Evolutionary conservation across 2,329 filamentous ascomycete genomes (phyloP).

Genomic region (Phialocephala sp.): DNA sequence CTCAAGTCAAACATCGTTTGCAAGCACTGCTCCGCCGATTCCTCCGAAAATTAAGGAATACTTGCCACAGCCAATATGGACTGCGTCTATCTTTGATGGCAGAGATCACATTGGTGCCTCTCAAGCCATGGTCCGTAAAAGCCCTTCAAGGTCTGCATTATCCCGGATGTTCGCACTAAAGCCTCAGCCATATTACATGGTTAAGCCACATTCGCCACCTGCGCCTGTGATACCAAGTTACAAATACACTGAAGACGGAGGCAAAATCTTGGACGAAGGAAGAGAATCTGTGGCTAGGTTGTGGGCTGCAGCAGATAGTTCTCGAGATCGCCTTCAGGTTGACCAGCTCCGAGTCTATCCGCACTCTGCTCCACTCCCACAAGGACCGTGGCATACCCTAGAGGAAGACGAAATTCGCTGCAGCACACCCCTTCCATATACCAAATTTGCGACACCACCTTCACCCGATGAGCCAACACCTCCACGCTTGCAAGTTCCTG

Average conservation of each 20-base stretch:
- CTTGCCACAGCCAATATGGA: slow-evolving; percentile 8
- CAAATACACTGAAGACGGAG: slow-evolving; percentile 19
- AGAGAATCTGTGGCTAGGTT: slow-evolving; percentile 16
- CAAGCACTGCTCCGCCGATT: neutral
- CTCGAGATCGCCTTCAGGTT: slow-evolving; percentile 6
- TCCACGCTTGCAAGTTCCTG: slow-evolving; percentile 3
- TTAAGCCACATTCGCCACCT: slow-evolving; percentile 19
- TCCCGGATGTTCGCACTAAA: slow-evolving; percentile 51
- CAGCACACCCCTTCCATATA: slow-evolving; percentile 7
- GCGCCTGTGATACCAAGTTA: slow-evolving; percentile 26
- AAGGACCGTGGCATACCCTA: slow-evolving; percentile 19
- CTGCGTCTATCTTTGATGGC: slow-evolving; percentile 4
- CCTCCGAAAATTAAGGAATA: slow-evolving; percentile 6
- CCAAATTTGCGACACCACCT: slow-evolving; percentile 13
- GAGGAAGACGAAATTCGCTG: slow-evolving; percentile 7
- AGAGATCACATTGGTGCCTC: slow-evolving; percentile 8
- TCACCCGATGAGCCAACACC: slow-evolving; percentile 1
- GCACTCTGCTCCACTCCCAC: slow-evolving; percentile 28
- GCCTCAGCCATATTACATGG: slow-evolving; percentile 24
- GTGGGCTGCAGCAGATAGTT: slow-evolving; percentile 19
- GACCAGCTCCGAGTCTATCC: slow-evolving; percentile 3
- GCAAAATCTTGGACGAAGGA: slow-evolving; percentile 27
- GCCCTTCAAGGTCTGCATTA: slow-evolving; percentile 79
- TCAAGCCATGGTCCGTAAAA: slow-evolving; percentile 56
- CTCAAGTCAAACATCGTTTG: slow-evolving; percentile 18